Evolutionary conservation across 495 filamentous ascomycete species (phyloP).

Genomic region (Tuber aestivum): DNA sequence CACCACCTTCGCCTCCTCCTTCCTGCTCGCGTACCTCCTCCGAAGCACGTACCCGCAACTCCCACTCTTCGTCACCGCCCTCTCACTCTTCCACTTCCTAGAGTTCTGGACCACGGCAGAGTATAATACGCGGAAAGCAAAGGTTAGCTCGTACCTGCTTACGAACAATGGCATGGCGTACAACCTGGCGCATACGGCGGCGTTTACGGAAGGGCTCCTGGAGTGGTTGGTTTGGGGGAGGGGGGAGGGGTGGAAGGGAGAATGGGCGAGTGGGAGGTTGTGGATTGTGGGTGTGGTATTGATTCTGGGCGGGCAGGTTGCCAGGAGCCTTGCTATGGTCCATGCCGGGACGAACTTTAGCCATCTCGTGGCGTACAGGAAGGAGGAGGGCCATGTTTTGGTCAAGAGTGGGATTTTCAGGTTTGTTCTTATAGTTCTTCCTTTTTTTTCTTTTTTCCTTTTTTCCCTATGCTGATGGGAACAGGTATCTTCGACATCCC

Average conservation of each 20-base stretch:
- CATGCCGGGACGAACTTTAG: conserved; percentile 90
- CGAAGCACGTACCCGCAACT: conserved; percentile 65
- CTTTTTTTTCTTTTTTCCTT: background rate
- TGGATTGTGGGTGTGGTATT: conserved; percentile 54
- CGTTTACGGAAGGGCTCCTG: conserved; percentile 63
- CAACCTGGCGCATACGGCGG: conserved; percentile 70
- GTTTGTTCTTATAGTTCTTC: background rate
- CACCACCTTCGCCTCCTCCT: conserved; percentile 46
- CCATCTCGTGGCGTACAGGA: conserved; percentile 67
- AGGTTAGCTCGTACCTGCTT: conserved; percentile 68
- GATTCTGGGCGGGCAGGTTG: conserved; percentile 64
- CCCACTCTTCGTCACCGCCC: conserved; percentile 68
- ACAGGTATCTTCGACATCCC: conserved; percentile 65
- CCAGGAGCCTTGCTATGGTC: conserved; percentile 73
- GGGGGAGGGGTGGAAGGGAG: conserved; percentile 18
- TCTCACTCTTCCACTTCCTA: conserved; percentile 88
- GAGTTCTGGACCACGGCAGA: conserved; percentile 84
- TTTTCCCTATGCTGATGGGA: conserved; percentile 46
- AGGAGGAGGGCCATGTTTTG: conserved; percentile 62
- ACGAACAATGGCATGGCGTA: conserved; percentile 80
- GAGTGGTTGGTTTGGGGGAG: conserved; percentile 56
- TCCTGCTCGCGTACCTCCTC: conserved; percentile 46
- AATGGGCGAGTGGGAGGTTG: background rate
- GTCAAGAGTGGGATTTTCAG: conserved; percentile 67
- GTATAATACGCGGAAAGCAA: conserved; percentile 70